Evolutionary conservation across 2,329 filamentous ascomycete species (phyloP).

Genomic region (Nemania sp.): DNA sequence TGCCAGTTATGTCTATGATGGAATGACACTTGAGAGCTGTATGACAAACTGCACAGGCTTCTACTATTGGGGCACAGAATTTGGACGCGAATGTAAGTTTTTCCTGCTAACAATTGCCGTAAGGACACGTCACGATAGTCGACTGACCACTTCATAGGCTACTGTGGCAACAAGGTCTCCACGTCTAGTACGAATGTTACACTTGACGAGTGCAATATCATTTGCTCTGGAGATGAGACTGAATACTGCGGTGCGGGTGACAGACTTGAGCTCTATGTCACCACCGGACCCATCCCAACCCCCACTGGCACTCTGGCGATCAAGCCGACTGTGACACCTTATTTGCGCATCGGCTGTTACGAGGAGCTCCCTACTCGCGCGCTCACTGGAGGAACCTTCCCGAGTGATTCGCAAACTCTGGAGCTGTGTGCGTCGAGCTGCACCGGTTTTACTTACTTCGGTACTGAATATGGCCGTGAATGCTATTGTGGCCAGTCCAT

Average conservation of each 20-base stretch:
- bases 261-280: constrained; percentile 49
- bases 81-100: constrained; percentile 52
- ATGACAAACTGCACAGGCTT: constrained; percentile 50
- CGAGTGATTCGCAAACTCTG: constrained; percentile 44
- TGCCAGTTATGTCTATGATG: constrained; percentile 47
- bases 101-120: background rate
- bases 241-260: constrained; percentile 49
- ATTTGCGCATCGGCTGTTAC: constrained; percentile 45
- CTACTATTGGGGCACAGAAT: constrained; percentile 55
- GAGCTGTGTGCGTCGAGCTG: constrained; percentile 45
- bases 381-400: constrained; percentile 39
- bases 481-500: constrained; percentile 47
- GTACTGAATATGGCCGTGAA: constrained; percentile 44
- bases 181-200: constrained; percentile 39
- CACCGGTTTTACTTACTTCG: constrained; percentile 44
- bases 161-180: constrained; percentile 51
- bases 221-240: constrained; percentile 46
- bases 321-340: constrained; percentile 43
- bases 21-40: constrained; percentile 55
- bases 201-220: constrained; percentile 45
- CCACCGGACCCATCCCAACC: constrained; percentile 42
- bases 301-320: constrained; percentile 41
- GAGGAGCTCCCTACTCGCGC: constrained; percentile 45
- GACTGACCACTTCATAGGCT: constrained; percentile 40
- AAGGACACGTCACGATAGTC: background rate